phyloP scores from a whole-genome alignment of 805 yeast genomes.

The Candida coquimbonensis region DNA sequence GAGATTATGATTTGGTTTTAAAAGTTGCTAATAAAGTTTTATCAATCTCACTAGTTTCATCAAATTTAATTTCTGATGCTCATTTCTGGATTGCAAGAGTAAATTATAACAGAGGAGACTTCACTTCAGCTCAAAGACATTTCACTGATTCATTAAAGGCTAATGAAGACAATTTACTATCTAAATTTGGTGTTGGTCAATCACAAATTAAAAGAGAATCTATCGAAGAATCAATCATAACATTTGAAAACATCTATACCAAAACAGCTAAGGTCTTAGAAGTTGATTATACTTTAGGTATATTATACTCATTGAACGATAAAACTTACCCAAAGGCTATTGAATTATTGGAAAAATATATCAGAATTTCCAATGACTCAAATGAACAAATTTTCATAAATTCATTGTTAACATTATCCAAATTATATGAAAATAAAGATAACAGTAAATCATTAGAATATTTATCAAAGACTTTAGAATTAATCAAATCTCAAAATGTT shows the following conservation, averaged over 20 bases:
- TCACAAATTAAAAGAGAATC: conserved; percentile 70
- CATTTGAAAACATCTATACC: conserved; percentile 70
- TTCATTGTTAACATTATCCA: conserved; percentile 64
- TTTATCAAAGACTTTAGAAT: conserved; percentile 54
- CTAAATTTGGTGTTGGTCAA: conserved; percentile 81
- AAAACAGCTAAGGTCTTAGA: conserved; percentile 65
- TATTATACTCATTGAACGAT: conserved; percentile 45
- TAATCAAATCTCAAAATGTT: conserved; percentile 27
- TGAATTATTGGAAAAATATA: conserved; percentile 59
- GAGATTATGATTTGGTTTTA: conserved; percentile 50
- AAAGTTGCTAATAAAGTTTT: conserved; percentile 48
- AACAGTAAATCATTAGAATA: conserved; percentile 59
- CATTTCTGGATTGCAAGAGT: conserved; percentile 85
- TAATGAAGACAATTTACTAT: conserved; percentile 57
- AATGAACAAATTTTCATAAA: conserved; percentile 54
- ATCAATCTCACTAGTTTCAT: conserved; percentile 30
- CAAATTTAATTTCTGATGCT: conserved; percentile 50
- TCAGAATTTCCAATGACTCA: conserved; percentile 49
- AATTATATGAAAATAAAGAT: conserved; percentile 61
- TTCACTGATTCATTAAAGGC: conserved; percentile 67
- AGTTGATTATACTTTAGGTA: conserved; percentile 68
- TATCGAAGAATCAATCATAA: conserved; percentile 74
- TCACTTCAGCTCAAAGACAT: conserved; percentile 59
- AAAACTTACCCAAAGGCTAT: conserved; percentile 45
- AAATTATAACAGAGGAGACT: conserved; percentile 51